Evolutionary conservation across 1,139 yeast genomes (phyloP).

Genomic region (Hyphopichia wangnamkhiaoensis): DNA sequence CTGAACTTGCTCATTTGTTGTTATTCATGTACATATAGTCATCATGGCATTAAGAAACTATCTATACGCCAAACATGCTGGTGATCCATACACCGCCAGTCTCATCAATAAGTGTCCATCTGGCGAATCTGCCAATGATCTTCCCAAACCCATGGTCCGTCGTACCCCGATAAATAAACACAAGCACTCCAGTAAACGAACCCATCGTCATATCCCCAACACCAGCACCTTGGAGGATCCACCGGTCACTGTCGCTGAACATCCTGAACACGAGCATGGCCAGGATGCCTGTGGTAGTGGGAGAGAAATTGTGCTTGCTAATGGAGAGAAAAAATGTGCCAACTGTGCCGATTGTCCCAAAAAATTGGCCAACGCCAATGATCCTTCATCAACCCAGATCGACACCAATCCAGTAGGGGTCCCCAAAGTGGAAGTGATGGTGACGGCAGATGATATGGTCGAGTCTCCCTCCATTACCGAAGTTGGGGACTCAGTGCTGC

Average conservation of each 20-base stretch:
- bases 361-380: conserved; percentile 10
- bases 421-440: conserved; percentile 7
- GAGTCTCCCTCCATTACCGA: not conserved
- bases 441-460: not conserved
- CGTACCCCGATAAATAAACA: not conserved
- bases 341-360: conserved; percentile 32
- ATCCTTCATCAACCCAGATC: too few species aligned
- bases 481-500: not conserved
- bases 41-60: conserved; percentile 46
- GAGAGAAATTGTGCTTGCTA: conserved; percentile 16
- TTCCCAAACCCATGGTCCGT: conserved; percentile 7
- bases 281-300: conserved; percentile 16
- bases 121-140: not conserved
- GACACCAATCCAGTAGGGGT: conserved; percentile 12
- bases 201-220: conserved; percentile 8
- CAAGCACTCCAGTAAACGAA: too few species aligned
- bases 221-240: not conserved
- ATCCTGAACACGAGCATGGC: not conserved
- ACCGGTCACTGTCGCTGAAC: too few species aligned
- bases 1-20: too few species aligned
- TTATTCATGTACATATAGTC: too few species aligned
- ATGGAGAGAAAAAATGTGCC: conserved; percentile 22
- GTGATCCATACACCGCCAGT: conserved; percentile 20
- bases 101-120: conserved; percentile 23
- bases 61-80: conserved; percentile 41